Evolutionary conservation across 495 filamentous ascomycete genomes (phyloP).

Genomic region (Entonaema liquescens): DNA sequence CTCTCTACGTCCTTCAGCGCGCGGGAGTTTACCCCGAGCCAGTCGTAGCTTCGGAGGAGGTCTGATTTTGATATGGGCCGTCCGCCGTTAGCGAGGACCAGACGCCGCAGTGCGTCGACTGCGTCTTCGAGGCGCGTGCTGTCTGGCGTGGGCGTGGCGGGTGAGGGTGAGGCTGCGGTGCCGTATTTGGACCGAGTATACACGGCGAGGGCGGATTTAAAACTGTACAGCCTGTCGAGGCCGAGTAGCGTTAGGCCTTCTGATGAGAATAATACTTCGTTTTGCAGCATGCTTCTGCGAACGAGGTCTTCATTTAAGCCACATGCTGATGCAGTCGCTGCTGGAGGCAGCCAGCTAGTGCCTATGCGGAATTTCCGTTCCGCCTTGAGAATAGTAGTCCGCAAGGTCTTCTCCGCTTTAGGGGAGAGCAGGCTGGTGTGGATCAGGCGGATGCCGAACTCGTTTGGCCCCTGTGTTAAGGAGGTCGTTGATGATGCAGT

Average conservation of each 20-base stretch:
- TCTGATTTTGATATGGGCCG: conserved; percentile 65
- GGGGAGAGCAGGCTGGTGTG: conserved; percentile 45
- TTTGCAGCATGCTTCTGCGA: conserved; percentile 70
- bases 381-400: conserved; percentile 53
- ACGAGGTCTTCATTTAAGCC: conserved; percentile 62
- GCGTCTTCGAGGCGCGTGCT: conserved; percentile 63
- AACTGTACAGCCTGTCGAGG: conserved; percentile 76
- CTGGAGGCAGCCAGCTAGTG: conserved; percentile 51
- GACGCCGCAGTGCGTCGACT: conserved; percentile 66
- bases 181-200: conserved; percentile 52
- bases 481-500: conserved; percentile 46
- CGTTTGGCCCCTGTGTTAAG: conserved; percentile 37
- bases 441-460: conserved; percentile 53
- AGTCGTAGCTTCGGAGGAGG: conserved; percentile 69
- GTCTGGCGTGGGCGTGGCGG: conserved; percentile 51
- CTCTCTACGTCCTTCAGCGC: conserved; percentile 64
- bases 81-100: conserved; percentile 67
- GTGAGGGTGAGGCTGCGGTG: conserved; percentile 32
- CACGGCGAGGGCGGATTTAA: conserved; percentile 70
- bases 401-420: conserved; percentile 51
- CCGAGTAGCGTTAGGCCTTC: conserved; percentile 72
- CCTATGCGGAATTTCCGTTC: conserved; percentile 56
- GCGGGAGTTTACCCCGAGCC: conserved; percentile 63
- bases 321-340: conserved; percentile 48
- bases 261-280: conserved; percentile 74